Conservation (phyloP, 2,329 filamentous ascomycete species). For the Ustulina deusta region DNA sequence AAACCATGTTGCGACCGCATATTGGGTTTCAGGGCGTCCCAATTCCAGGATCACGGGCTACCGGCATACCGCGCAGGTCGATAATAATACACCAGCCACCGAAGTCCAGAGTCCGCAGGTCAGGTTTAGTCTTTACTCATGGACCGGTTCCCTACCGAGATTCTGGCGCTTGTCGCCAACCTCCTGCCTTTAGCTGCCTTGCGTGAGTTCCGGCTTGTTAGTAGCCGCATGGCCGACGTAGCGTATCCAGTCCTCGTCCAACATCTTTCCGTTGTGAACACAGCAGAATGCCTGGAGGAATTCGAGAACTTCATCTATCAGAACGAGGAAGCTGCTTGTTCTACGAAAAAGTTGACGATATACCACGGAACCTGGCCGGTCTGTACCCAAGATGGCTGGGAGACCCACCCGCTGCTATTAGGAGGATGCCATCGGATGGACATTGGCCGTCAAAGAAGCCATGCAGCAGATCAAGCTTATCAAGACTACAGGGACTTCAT, state of each 20-base stretch:
- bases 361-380: background rate
- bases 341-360: background rate
- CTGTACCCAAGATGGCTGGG: background rate
- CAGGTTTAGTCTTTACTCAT: background rate
- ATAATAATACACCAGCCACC: background rate
- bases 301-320: background rate
- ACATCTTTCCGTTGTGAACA: background rate
- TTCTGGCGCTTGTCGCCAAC: background rate
- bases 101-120: background rate
- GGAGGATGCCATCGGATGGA: background rate
- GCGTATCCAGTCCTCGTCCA: background rate
- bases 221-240: background rate
- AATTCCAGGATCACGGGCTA: background rate
- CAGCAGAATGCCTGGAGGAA: background rate
- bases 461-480: background rate
- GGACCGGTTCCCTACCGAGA: background rate
- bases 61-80: background rate
- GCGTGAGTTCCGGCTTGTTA: background rate
- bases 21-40: background rate
- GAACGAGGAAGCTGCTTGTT: background rate
- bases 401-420: background rate
- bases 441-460: background rate
- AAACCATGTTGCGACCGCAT: background rate
- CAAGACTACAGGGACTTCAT: background rate
- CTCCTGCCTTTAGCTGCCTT: background rate